These are phyloP conservation scores for Metschnikowia similis DNA, from an alignment of 805 yeast genomes.

Conservation along the genomic window DNA sequence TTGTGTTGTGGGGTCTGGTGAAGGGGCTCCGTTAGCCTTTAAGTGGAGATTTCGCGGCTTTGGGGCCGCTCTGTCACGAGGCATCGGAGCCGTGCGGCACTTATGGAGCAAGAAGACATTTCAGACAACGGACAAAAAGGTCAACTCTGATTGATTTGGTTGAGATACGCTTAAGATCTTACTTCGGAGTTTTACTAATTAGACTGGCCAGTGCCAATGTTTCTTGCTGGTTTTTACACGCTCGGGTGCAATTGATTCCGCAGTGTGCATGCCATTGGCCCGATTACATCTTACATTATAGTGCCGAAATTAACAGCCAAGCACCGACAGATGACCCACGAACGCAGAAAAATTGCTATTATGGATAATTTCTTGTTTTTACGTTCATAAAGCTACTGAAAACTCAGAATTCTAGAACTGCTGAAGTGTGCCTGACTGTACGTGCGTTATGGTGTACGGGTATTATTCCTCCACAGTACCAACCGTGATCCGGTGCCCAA, in stretches of 20 bases:
- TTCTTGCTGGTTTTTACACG: not conserved
- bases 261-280: not conserved
- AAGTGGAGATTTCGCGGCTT: conserved; percentile 1
- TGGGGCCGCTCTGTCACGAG: conserved; percentile 1
- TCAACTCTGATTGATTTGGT: not conserved
- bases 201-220: not conserved
- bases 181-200: not conserved
- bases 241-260: not conserved
- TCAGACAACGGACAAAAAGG: not conserved
- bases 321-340: no score
- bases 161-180: not conserved
- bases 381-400: no score
- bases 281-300: not conserved
- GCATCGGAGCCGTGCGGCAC: not conserved
- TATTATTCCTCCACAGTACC: not conserved
- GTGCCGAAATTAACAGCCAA: not conserved
- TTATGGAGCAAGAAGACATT: not conserved
- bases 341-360: no score
- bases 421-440: no score
- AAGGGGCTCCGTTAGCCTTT: not conserved
- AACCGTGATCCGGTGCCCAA: not conserved
- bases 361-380: no score
- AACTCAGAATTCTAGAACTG: no score
- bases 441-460: not conserved
- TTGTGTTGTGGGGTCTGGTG: not conserved